Conservation (phyloP, 1,139 yeast species). For the Debaryomyces nepalensis region DNA sequence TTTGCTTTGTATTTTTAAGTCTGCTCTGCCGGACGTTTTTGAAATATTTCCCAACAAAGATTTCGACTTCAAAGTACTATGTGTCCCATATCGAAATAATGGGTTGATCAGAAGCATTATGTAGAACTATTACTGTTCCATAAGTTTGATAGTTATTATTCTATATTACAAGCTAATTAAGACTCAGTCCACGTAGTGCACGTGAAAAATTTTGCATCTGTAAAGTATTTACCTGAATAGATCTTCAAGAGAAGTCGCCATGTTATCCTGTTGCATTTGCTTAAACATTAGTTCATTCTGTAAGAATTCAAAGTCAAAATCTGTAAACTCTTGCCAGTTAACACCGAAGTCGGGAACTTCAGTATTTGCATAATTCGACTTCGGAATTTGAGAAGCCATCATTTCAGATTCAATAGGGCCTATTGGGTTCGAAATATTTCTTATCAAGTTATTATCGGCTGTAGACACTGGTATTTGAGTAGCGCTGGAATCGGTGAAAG, state of each 20-base stretch:
- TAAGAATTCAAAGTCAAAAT: constrained; percentile 41
- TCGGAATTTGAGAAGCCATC: neutral
- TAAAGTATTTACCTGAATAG: constrained; percentile 7
- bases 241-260: constrained; percentile 14
- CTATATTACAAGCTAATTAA: neutral
- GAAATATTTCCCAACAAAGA: neutral
- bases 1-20: constrained; percentile 1
- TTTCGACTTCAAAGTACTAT: neutral
- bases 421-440: constrained; percentile 2
- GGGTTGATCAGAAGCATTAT: constrained; percentile 1
- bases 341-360: constrained; percentile 11
- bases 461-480: neutral
- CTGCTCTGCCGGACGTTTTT: neutral
- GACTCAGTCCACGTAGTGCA: constrained; percentile 1
- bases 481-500: neutral
- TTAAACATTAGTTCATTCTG: constrained; percentile 33
- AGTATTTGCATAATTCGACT: neutral
- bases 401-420: constrained; percentile 2
- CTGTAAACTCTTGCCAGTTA: constrained; percentile 18
- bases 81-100: neutral
- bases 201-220: constrained; percentile 8
- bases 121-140: neutral
- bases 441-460: neutral
- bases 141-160: neutral
- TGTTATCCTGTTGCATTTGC: constrained; percentile 10